Percentiles rank a stretch among this genome's conserved stretches.
These are phyloP conservation scores for Primulina huaijiensis DNA, from an alignment of 257 asterid species.

Conservation along the genomic window DNA sequence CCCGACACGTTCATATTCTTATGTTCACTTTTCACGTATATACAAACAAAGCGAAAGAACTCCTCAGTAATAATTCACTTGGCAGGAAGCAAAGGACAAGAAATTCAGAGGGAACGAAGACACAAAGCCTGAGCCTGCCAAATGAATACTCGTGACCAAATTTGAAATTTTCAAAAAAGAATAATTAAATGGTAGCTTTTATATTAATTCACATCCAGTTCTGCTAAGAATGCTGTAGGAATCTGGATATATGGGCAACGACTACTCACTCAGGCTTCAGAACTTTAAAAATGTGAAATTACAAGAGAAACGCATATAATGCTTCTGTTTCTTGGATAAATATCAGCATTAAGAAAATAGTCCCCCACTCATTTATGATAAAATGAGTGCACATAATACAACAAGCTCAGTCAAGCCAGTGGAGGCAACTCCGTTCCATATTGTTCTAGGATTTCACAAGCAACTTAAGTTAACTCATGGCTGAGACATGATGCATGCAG, in stretches of 20 bases:
- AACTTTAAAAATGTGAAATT: not conserved
- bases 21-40: no score
- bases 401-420: conserved; percentile 27
- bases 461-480: conserved; percentile 17
- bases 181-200: no score
- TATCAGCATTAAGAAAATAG: not conserved
- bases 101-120: not conserved
- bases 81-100: not conserved
- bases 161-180: no score
- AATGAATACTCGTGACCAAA: not conserved
- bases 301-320: not conserved
- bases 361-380: conserved; percentile 9
- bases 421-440: conserved; percentile 22
- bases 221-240: no score
- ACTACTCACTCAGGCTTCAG: not conserved
- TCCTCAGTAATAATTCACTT: not conserved
- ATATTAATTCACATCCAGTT: no score
- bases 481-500: not conserved
- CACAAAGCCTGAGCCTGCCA: not conserved
- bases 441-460: conserved; percentile 7
- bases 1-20: not conserved
- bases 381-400: conserved; percentile 26
- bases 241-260: not conserved
- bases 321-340: not conserved
- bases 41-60: not conserved